A percentile compares a stretch with the other conserved stretches of the same genome.
Evolutionary conservation across 1,284 basidiomycete species (phyloP).

Genomic region (Rhodotorula glutinis): DNA sequence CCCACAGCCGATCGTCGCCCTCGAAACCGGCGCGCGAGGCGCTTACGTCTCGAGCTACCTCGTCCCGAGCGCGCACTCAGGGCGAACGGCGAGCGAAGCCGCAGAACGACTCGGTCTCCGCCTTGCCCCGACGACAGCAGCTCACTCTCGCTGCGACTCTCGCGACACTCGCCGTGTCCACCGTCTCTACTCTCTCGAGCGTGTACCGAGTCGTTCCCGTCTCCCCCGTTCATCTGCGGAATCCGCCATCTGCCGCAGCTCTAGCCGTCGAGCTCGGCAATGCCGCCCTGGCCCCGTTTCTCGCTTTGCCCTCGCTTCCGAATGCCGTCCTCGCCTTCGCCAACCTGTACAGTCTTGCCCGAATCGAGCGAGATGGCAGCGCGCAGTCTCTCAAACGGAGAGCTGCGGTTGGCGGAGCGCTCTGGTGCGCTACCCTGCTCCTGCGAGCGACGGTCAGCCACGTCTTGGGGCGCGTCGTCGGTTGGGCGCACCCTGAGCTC

Average conservation of each 20-base stretch:
- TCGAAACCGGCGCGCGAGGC: background rate
- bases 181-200: conserved; percentile 2
- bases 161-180: conserved; percentile 3
- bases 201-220: background rate
- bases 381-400: background rate
- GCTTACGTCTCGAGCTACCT: too few species aligned
- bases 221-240: conserved; percentile 23
- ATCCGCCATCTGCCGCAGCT: background rate
- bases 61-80: too few species aligned
- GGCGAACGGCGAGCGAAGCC: too few species aligned
- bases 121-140: background rate
- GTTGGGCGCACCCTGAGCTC: conserved; percentile 24
- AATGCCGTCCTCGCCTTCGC: conserved; percentile 1
- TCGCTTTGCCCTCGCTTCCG: background rate
- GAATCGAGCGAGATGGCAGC: conserved; percentile 2
- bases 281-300: conserved; percentile 23
- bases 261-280: conserved; percentile 8
- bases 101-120: too few species aligned
- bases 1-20: background rate
- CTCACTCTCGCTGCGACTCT: background rate
- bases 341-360: conserved; percentile 12
- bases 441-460: conserved; percentile 70
- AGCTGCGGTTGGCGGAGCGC: conserved; percentile 60
- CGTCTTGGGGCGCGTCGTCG: conserved; percentile 27
- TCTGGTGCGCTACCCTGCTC: conserved; percentile 80